Conservation (phyloP, 2,329 filamentous ascomycete species). For the Cytospora chrysosperma region DNA sequence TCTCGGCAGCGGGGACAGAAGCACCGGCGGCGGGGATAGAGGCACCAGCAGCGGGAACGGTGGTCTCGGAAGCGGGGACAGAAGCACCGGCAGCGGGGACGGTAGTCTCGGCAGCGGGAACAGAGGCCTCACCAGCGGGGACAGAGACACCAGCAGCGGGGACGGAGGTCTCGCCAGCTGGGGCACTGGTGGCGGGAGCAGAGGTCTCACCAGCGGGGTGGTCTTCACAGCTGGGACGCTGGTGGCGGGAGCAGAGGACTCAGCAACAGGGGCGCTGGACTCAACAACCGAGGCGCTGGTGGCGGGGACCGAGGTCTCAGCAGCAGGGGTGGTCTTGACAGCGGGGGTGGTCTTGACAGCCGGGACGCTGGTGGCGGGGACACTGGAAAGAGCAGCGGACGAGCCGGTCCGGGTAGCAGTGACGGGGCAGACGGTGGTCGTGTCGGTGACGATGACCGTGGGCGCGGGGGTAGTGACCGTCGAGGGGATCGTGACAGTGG, state of each 20-base stretch:
- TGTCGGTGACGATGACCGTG: conserved; percentile 25
- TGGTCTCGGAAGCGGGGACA: no score
- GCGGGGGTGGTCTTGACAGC: not conserved
- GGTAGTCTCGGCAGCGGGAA: not conserved
- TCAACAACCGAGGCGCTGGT: no score
- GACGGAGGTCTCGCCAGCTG: not conserved
- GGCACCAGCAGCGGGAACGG: not conserved
- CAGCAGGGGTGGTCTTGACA: no score
- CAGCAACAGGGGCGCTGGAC: no score
- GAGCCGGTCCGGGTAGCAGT: not conserved
- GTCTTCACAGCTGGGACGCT: conserved; percentile 4
- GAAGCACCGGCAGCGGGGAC: no score
- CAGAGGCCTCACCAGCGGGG: not conserved
- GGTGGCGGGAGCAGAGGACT: no score
- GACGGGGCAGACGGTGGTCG: conserved; percentile 18
- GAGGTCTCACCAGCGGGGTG: not conserved
- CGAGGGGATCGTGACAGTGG: conserved; percentile 27
- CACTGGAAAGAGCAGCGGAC: not conserved
- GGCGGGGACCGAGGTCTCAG: no score
- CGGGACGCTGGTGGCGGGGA: no score
- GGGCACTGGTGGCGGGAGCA: not conserved
- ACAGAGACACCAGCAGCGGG: not conserved
- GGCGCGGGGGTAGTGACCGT: conserved; percentile 27
- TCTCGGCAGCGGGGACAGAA: conserved; percentile 6
- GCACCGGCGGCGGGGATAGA: not conserved